Evolutionary conservation across 768 basidiomycete species (phyloP).

Genomic region (Mycena crocata): DNA sequence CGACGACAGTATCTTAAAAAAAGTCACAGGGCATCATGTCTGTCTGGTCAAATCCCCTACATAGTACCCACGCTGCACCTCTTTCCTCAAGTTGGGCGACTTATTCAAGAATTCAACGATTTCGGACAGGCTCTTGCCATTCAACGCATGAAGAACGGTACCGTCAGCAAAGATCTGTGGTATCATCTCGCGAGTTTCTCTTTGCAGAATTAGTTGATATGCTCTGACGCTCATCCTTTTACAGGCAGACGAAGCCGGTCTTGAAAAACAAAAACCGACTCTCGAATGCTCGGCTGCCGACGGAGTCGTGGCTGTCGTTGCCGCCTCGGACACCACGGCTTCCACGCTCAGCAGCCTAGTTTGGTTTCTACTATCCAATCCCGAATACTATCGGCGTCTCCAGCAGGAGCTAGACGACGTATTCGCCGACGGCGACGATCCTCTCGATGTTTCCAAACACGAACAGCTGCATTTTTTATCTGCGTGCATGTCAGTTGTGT

Average conservation of each 20-base stretch:
- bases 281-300: constrained; percentile 50
- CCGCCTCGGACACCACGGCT: constrained; percentile 54
- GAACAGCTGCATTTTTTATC: constrained; percentile 48
- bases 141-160: constrained; percentile 30
- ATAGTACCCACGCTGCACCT: constrained; percentile 11
- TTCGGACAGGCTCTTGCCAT: constrained; percentile 12
- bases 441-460: constrained; percentile 39
- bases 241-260: constrained; percentile 56
- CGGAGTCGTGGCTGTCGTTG: constrained; percentile 53
- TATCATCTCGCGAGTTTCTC: constrained; percentile 49
- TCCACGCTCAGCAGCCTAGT: constrained; percentile 46
- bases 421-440: constrained; percentile 36
- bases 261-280: constrained; percentile 45
- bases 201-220: background rate
- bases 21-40: constrained; percentile 44
- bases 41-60: constrained; percentile 47
- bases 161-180: constrained; percentile 56
- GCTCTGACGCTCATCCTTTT: background rate
- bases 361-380: constrained; percentile 49
- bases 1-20: background rate
- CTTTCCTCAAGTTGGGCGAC: constrained; percentile 9
- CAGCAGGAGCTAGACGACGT: constrained; percentile 47
- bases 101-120: constrained; percentile 14
- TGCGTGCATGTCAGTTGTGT: constrained; percentile 51
- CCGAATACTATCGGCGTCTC: constrained; percentile 45